Base-by-base conservation (phyloP, 805 yeast species). In the Peterozyma xylosa region DNA sequence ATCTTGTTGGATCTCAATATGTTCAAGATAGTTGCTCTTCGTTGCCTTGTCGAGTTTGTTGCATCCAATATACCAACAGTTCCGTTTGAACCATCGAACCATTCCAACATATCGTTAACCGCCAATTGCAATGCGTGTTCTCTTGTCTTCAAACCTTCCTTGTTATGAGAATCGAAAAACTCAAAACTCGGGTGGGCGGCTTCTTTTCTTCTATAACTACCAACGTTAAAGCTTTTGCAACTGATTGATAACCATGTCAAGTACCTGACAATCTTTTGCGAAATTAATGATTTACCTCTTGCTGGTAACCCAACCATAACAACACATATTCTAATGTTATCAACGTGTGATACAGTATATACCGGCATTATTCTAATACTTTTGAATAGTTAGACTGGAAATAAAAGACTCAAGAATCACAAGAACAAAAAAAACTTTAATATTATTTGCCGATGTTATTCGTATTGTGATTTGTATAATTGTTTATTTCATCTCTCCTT, bases 31-130 rank as follows among this genome's bases (percentile, higher is more conserved):
- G 74, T 67, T 21, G 70, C 69, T 52, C 99, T 73, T 54, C 95
- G 75, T 38, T 71, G 77, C 47, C 73, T 67, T 3, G 96, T 89
- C 33, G 89, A 82, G 62, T 91, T 90, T 2, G 96, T 88, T 21
- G 96, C 97, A 63, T 93, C 99, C 46, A 91, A 70, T 6, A 93
- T 86, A 0, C 96, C 98, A 37, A 93, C 98, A 21, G 82, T 84
- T 13, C 96, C 96, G 47, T 78, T 72, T 43, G 84, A 87, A 14
- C 81, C 78, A 33, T 73, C 68, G 58, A 86, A 87, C 98, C 98
- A 93, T 38, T 74, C 64, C 74, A 89, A 73, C 83, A 91, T 84
- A 54, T 88, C 96, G 5, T 66, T 54, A 38, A 87, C 72, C 2
- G 97, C 96, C 36, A 64, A 64, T 34, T 76, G 71, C 33, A 87